Conservation (phyloP, 192 early-diverging fungal species). For the Coemansia sp. region DNA sequence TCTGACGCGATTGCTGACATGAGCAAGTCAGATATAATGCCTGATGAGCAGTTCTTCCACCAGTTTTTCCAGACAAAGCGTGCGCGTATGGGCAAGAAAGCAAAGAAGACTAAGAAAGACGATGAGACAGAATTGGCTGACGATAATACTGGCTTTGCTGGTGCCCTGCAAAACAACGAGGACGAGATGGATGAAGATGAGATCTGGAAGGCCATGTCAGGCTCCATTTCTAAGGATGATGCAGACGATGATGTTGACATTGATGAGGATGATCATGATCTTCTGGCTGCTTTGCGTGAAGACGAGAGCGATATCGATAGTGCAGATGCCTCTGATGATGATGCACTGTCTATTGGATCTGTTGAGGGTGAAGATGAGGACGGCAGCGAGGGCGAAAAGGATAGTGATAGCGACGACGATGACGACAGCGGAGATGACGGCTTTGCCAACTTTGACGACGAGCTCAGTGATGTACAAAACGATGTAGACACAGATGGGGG, state of each 20-base stretch:
- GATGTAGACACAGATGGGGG: constrained; percentile 3
- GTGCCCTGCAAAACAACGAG: constrained; percentile 30
- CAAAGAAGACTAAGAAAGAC: constrained; percentile 52
- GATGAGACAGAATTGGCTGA: constrained; percentile 53
- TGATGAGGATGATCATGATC: constrained; percentile 46
- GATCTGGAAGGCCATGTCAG: constrained; percentile 85
- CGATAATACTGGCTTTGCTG: constrained; percentile 48
- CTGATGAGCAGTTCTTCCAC: constrained; percentile 47
- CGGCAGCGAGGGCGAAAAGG: constrained; percentile 49
- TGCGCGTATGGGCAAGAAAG: constrained; percentile 30
- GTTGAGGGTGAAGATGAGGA: constrained; percentile 37
- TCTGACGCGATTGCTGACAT: constrained; percentile 38
- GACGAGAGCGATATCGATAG: constrained; percentile 24
- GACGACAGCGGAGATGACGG: constrained; percentile 53
- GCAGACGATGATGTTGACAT: constrained; percentile 58
- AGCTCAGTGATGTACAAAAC: constrained; percentile 14
- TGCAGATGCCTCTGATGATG: constrained; percentile 6
- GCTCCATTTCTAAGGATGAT: constrained; percentile 57
- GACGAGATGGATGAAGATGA: constrained; percentile 76
- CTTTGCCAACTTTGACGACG: constrained; percentile 29
- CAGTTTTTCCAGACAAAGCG: constrained; percentile 48
- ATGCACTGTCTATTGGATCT: constrained; percentile 7
- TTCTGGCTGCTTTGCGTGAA: constrained; percentile 51
- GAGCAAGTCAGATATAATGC: constrained; percentile 27
- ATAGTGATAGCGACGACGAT: constrained; percentile 51